Conservation (phyloP, 108 stramenopile genomes). For the Fistulifera solaris region DNA sequence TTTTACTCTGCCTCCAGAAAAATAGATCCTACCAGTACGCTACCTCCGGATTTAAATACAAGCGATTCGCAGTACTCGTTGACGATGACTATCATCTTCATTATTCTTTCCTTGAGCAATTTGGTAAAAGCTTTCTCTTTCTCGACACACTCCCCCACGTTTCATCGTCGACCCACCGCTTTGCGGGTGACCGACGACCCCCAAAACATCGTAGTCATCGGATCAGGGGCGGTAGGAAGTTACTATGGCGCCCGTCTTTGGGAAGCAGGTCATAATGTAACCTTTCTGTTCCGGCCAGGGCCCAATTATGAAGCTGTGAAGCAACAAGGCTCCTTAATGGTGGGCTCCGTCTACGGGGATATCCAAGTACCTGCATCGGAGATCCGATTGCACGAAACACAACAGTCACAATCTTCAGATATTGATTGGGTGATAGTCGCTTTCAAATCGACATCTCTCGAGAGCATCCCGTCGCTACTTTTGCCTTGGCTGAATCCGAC, state of each 20-base stretch:
- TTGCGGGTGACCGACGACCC: too few relatives aligned
- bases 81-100: too few relatives aligned
- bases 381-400: constrained; percentile 8
- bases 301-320: constrained; percentile 32
- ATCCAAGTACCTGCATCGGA: constrained; percentile 49
- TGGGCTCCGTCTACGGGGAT: constrained; percentile 56
- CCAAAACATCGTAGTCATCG: constrained; percentile 36
- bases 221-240: constrained; percentile 56
- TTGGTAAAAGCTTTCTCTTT: too few relatives aligned
- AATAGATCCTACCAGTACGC: too few relatives aligned
- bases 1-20: too few relatives aligned
- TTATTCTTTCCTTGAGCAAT: too few relatives aligned
- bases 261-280: constrained; percentile 61
- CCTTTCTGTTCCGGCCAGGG: constrained; percentile 56
- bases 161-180: too few relatives aligned
- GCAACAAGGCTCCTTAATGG: constrained; percentile 46
- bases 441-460: constrained; percentile 53
- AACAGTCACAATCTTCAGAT: constrained; percentile 32
- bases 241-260: constrained; percentile 69
- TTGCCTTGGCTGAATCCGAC: constrained; percentile 38
- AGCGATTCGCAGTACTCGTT: too few relatives aligned
- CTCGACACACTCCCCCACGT: too few relatives aligned
- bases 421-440: constrained; percentile 79
- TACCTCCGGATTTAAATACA: too few relatives aligned
- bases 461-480: constrained; percentile 46